These are phyloP conservation scores for Lupinus albus DNA, from an alignment of 306 rosid genomes.

Conservation along the genomic window DNA sequence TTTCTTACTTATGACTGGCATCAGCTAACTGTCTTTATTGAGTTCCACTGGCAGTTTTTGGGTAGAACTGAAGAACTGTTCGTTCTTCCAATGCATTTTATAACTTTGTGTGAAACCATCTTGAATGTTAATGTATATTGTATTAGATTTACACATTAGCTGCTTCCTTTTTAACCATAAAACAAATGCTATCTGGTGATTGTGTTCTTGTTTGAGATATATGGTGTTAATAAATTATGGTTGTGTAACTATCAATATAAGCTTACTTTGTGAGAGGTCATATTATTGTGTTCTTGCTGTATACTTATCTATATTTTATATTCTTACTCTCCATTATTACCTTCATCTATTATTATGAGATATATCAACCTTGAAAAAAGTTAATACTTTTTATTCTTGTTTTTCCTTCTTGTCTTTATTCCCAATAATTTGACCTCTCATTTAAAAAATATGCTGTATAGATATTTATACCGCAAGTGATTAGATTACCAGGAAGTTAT, in stretches of 20 bases:
- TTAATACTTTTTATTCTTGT: background rate
- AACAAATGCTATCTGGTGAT: no score
- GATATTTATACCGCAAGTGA: slow-evolving; percentile 27
- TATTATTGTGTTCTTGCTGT: no score
- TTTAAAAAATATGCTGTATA: slow-evolving; percentile 20
- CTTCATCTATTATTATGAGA: no score
- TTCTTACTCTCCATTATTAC: no score
- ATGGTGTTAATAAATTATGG: no score
- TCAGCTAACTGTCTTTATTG: background rate
- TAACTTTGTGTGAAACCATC: slow-evolving; percentile 6
- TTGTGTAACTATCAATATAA: no score
- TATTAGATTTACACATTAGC: no score
- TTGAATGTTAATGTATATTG: background rate
- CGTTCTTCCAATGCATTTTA: slow-evolving; percentile 9
- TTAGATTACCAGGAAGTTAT: slow-evolving; percentile 31
- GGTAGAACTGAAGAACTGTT: background rate
- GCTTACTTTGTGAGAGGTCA: no score
- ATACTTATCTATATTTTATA: no score
- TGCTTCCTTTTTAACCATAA: no score
- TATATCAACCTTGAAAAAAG: no score
- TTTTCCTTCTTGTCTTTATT: slow-evolving; percentile 9
- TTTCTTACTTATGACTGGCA: slow-evolving; percentile 23
- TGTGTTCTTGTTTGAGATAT: no score
- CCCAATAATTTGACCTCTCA: background rate
- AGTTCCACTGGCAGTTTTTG: slow-evolving; percentile 7